Conservation (phyloP, 805 yeast genomes). For the Yamadazyma laniorum region DNA sequence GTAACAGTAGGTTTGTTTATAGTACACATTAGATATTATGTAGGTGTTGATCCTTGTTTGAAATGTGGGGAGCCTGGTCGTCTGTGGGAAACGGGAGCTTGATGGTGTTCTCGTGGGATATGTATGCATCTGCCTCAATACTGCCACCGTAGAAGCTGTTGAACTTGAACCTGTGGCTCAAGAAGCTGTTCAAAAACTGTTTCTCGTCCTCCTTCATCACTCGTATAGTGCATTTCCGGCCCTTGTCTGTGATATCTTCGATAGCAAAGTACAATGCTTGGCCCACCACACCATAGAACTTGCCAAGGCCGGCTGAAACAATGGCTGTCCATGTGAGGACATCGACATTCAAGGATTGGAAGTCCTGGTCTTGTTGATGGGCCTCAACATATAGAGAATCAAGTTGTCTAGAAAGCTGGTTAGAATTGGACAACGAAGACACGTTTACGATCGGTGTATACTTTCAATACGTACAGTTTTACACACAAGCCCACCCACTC, state of each 20-base stretch:
- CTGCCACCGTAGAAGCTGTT: slow-evolving; percentile 23
- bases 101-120: not conserved
- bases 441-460: too few relatives aligned
- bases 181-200: slow-evolving; percentile 29
- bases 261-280: slow-evolving; percentile 31
- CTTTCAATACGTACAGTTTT: slow-evolving; percentile 13
- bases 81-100: too few relatives aligned
- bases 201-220: slow-evolving; percentile 29
- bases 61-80: too few relatives aligned
- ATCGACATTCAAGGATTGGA: slow-evolving; percentile 14
- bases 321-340: slow-evolving; percentile 32
- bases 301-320: slow-evolving; percentile 21
- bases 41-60: too few relatives aligned
- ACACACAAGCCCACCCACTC: slow-evolving; percentile 7
- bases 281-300: slow-evolving; percentile 34
- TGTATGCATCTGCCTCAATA: slow-evolving; percentile 9
- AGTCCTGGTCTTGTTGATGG: slow-evolving; percentile 11
- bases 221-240: slow-evolving; percentile 22
- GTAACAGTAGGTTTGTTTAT: too few relatives aligned
- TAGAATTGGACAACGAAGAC: too few relatives aligned
- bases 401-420: slow-evolving; percentile 6
- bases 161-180: slow-evolving; percentile 29
- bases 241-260: slow-evolving; percentile 15
- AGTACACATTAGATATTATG: too few relatives aligned
- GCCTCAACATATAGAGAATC: slow-evolving; percentile 7